Conservation (phyloP, 2,329 filamentous ascomycete species). For the Rutstroemia sydowiana region DNA sequence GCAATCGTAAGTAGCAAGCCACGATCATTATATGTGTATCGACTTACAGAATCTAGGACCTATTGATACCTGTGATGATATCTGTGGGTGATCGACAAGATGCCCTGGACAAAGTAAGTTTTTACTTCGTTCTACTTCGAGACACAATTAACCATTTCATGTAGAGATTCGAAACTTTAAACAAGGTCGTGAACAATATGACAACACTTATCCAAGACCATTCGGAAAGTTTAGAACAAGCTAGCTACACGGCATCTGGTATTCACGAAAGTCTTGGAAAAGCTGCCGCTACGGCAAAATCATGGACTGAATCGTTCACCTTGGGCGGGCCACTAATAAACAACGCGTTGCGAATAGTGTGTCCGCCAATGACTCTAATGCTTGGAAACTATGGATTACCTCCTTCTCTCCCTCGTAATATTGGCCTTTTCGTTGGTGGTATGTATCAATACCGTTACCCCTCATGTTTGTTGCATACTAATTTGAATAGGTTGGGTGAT, state of each 20-base stretch:
- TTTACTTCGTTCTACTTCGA: background rate
- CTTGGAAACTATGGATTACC: slow-evolving; percentile 22
- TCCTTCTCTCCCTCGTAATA: slow-evolving; percentile 20
- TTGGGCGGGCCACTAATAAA: slow-evolving; percentile 13
- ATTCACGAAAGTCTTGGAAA: slow-evolving; percentile 23
- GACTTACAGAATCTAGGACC: slow-evolving; percentile 11
- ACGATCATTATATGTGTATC: background rate
- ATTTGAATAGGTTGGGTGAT: slow-evolving; percentile 3
- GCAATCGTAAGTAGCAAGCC: slow-evolving; percentile 16
- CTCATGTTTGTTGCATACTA: background rate
- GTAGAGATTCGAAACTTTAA: slow-evolving; percentile 20
- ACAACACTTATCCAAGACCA: slow-evolving; percentile 22
- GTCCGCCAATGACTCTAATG: slow-evolving; percentile 15
- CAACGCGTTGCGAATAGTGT: slow-evolving; percentile 16
- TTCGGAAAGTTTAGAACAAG: slow-evolving; percentile 20
- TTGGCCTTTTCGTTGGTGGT: slow-evolving; percentile 17
- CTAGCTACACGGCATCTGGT: slow-evolving; percentile 16
- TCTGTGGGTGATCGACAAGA: slow-evolving; percentile 20
- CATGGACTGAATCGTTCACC: slow-evolving; percentile 14
- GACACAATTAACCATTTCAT: background rate
- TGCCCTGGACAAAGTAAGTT: slow-evolving; percentile 19
- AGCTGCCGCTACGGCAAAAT: slow-evolving; percentile 16
- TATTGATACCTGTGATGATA: slow-evolving; percentile 17
- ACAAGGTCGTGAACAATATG: slow-evolving; percentile 19
- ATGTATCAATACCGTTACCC: background rate